Evolutionary conservation across 1,139 yeast genomes (phyloP), one percentile per base, ranked within the genome.

Genomic region (Nakaseomyces uthaithaninus): DNA sequence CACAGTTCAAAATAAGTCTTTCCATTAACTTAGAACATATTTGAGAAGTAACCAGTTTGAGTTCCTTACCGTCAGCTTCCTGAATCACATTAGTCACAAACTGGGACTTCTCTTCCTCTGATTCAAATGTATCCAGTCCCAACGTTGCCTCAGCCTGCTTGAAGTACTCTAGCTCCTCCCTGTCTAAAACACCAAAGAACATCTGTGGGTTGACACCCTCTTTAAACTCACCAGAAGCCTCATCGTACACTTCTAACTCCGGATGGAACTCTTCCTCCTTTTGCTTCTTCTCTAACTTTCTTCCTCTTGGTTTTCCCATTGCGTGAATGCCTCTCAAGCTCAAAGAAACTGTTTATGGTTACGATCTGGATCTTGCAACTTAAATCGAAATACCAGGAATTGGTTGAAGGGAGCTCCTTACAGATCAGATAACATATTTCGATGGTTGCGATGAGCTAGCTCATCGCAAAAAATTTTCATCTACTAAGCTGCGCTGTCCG

Each of bases 21-120:
- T 91, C 99, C 69, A 91, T 72, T 45, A 91, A 71, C 59, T 91
- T 91, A 15, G 97, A 89, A 57, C 96, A 87, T 43, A 89, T 85
- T 56, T 89, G 97, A 57, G 91, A 89, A 3, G 96, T 89, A 8
- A 85, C 95, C 38, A 91, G 70, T 61, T 91, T 91, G 52, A 93
- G 68, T 62, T 91, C 98, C 53, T 89, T 87, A 5, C 96, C 96
- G 42, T 72, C 71, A 23, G 89, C 75, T 66, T 91, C 99, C 51
- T 83, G 94, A 48, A 84, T 70, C 4, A 86, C 89, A 51, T 89
- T 80, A 9, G 71, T 62, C 22, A 86, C 77, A 56, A 89, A 87
- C 2, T 82, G 80, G 3, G 62, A 63, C 52, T 80, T 75, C 49
- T 87, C 96, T 42, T 84, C 95, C 1, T 73, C 68, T 14, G 71